Evolutionary conservation across 345 rosid genomes (phyloP).

Genomic region (Theobroma cacao): DNA sequence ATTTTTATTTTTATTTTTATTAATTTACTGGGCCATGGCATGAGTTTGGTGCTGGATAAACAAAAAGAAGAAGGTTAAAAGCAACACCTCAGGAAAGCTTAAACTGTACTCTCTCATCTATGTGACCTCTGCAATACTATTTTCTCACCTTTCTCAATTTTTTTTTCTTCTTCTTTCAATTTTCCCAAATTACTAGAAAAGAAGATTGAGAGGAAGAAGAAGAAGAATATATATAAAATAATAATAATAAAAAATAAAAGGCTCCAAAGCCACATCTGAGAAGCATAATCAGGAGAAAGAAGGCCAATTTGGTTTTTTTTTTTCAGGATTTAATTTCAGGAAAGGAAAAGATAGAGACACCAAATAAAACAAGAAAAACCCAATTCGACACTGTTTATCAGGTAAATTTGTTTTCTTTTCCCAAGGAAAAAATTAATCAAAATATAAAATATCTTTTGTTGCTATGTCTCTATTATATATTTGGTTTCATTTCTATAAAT

Average conservation of each 20-base stretch:
- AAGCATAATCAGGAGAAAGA: not conserved
- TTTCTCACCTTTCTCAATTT: not conserved
- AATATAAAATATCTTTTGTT: not conserved
- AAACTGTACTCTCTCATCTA: not conserved
- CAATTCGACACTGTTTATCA: not conserved
- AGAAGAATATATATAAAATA: not conserved
- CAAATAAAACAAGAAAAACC: not conserved
- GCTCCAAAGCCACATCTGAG: not conserved
- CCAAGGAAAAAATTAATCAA: not conserved
- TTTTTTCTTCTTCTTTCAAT: not conserved
- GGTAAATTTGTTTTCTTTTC: conserved; percentile 5
- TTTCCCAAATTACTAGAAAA: not conserved
- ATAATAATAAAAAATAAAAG: not conserved
- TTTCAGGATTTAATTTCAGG: not conserved
- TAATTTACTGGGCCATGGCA: not conserved
- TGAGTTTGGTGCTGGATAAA: not conserved
- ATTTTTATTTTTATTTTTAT: not conserved
- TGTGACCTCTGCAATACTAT: not conserved
- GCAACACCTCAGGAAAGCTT: not conserved
- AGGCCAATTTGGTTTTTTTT: too few relatives aligned
- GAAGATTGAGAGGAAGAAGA: not conserved
- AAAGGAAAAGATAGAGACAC: not conserved
- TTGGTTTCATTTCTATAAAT: not conserved
- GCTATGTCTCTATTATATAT: not conserved
- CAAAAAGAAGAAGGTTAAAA: not conserved